Evolutionary conservation across 108 stramenopile genomes (phyloP).

Genomic region (Hondaea fermentalgiana): DNA sequence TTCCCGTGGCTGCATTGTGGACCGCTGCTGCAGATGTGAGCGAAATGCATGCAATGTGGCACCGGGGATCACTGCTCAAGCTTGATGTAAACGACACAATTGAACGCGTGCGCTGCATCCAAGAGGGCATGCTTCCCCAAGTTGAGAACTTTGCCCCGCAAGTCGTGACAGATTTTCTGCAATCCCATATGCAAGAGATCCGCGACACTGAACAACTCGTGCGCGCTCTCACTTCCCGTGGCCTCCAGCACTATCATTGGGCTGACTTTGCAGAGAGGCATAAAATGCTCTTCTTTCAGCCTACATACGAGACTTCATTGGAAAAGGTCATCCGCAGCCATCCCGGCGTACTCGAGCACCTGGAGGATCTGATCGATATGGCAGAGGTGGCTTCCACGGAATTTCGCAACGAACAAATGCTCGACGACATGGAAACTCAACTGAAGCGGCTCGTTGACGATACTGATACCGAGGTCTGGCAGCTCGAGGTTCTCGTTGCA

Average conservation of each 20-base stretch:
- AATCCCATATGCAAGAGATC: not conserved
- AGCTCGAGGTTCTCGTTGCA: not conserved
- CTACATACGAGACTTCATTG: not conserved
- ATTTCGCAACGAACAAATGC: not conserved
- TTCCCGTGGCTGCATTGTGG: not conserved
- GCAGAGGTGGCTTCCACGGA: not conserved
- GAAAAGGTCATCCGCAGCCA: not conserved
- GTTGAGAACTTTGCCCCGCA: not conserved
- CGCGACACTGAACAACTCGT: not conserved
- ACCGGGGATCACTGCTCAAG: not conserved
- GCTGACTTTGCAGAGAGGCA: not conserved
- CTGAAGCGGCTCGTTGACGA: not conserved
- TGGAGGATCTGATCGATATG: not conserved
- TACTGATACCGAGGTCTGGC: not conserved
- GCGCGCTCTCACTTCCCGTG: not conserved
- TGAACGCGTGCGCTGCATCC: not conserved
- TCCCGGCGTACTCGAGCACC: not conserved
- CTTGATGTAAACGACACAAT: not conserved
- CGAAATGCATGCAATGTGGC: not conserved
- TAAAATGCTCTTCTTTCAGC: not conserved
- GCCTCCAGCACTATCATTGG: not conserved
- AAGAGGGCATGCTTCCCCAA: not conserved
- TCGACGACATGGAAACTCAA: conserved; percentile 9
- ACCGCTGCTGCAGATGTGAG: not conserved
- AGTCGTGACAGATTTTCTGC: not conserved